A percentile compares a stretch with the other conserved stretches of the same genome.
These are phyloP conservation scores for Rhodamnia rubescens DNA, from an alignment of 345 rosid genomes.

Conservation along the genomic window DNA sequence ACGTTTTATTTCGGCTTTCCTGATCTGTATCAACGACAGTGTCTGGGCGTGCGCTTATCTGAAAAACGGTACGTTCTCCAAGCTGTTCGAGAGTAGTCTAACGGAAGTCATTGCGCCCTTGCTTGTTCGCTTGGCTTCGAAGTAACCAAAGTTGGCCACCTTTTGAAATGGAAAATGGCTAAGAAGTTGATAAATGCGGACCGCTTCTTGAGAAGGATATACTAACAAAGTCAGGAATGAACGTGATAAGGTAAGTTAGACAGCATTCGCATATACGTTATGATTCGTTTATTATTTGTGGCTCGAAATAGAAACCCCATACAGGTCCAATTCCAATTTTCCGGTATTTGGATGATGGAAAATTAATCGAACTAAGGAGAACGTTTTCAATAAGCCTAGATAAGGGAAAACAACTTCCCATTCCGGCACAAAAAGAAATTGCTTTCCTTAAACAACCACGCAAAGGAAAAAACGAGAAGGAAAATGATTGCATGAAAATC, in stretches of 20 bases:
- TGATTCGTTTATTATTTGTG: background rate
- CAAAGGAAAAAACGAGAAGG: too few species aligned
- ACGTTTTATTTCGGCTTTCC: background rate
- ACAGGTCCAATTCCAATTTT: background rate
- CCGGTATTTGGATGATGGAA: fast-evolving
- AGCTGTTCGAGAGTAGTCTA: background rate
- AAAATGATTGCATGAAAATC: too few species aligned
- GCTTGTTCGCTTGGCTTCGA: background rate
- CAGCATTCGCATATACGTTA: background rate
- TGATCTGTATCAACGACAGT: background rate
- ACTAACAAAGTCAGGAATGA: background rate
- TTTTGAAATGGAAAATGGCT: background rate
- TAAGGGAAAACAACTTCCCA: background rate
- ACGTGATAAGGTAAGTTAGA: background rate
- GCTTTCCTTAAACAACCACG: background rate
- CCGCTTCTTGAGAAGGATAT: background rate
- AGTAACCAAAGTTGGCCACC: background rate
- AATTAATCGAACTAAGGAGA: too few species aligned
- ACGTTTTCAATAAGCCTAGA: background rate
- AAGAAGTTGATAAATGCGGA: background rate
- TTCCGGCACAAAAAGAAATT: background rate
- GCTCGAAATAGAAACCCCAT: background rate
- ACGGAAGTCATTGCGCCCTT: background rate
- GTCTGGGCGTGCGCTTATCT: background rate
- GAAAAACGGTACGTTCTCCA: background rate